phyloP scores from a whole-genome alignment of 2,329 filamentous ascomycete genomes.

The Capronia americana region DNA sequence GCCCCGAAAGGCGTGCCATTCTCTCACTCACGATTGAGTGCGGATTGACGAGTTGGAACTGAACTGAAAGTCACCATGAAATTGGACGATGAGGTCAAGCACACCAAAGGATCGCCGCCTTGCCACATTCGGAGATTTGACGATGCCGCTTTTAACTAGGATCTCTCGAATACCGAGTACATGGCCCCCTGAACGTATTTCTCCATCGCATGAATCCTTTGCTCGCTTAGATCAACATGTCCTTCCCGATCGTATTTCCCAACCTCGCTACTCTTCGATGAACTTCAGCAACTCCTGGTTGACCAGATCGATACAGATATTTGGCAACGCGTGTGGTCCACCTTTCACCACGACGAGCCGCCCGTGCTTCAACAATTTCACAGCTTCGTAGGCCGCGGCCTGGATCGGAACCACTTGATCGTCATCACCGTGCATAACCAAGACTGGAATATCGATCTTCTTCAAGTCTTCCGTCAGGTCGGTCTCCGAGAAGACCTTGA shows the following conservation, averaged over 20 bases:
- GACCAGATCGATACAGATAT: constrained; percentile 15
- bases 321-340: constrained; percentile 15
- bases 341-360: constrained; percentile 11
- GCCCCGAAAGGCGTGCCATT: constrained; percentile 71
- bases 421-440: constrained; percentile 50
- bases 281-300: constrained; percentile 18
- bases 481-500: constrained; percentile 52
- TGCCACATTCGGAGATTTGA: background rate
- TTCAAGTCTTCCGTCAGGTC: constrained; percentile 52
- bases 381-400: constrained; percentile 8
- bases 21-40: constrained; percentile 31
- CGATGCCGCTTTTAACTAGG: background rate
- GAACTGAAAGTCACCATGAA: background rate
- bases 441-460: constrained; percentile 49
- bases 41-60: background rate
- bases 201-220: background rate
- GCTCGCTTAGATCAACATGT: background rate
- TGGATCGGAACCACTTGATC: constrained; percentile 45
- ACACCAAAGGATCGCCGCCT: background rate
- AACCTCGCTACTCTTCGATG: constrained; percentile 14
- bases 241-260: background rate
- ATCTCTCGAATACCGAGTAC: background rate
- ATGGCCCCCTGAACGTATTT: background rate
- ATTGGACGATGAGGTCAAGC: background rate
- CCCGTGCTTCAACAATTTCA: constrained; percentile 17